Base-by-base conservation (phyloP, 768 basidiomycete genomes). In the Termitomyces sp. region DNA sequence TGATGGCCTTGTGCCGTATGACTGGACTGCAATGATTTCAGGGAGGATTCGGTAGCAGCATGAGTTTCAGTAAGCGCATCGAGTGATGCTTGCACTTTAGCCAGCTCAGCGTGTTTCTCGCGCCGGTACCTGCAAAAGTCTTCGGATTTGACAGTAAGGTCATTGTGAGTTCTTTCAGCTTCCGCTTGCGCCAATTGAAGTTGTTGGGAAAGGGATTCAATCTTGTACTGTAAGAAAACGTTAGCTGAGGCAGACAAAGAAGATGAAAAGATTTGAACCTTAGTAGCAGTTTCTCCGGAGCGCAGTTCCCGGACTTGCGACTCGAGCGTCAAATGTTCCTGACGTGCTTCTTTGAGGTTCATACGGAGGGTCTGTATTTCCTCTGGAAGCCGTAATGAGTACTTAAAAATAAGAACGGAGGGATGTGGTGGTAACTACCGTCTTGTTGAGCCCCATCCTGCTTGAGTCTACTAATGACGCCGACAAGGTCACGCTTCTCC, bases 401-500 rank as follows among this genome's bases (percentile, higher is more conserved):
- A 43, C 19, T 48, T n/a, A 32, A 45, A 26, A 30, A 26, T 32
- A 40, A 30, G 22, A 38, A 57, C 40, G 32, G 4, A 15, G 41
- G 55, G 44, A 51, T 44, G n/a, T 44, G 7, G n/a, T 40, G 35
- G 34, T 12, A 6, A 64, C 78, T 53, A 93, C 93, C 89, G 58
- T 93, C 88, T 51, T 87, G 82, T 64, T 88, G 82, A 8, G 77
- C 64, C 41, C 78, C 75, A 57, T 94, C 89, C 62, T 90, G 83
- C 67, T 92, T 89, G 58, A 93, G 71, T 51, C 90, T 80, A 67
- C 88, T 93, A 5, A 94, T 82, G 43, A 93, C 88, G 28, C 81
- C 83, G 42, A 95, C 76, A 45, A 97, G 79, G 59, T 95, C 92
- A 34, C 93, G 83, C 71, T 97, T 97, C 75, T 97, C 95, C 52